Evolutionary conservation across 768 basidiomycete genomes (phyloP), one percentile per base, ranked within the genome.

Genomic region (Mycena alexandri): DNA sequence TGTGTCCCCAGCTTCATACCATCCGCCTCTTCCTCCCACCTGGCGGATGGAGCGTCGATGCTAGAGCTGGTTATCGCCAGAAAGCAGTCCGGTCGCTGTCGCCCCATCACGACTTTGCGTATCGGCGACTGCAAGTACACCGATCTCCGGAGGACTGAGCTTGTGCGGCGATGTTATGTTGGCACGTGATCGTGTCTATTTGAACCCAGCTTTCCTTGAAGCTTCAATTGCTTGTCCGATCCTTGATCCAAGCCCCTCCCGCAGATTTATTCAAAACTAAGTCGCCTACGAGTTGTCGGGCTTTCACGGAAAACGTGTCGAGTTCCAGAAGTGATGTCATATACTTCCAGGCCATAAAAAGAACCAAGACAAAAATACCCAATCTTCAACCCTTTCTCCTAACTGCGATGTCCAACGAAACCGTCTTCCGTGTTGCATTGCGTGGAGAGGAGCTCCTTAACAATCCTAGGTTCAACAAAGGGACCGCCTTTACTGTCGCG

Each of bases 401-500:
- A 7, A 17, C 48, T 25, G 6, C 29, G 54, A 71, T 67, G 63
- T 13, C 50, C 22, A 24, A 14, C 57, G 38, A 58, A 25, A 69
- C 72, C 22, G 61, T 75, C 33, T 74, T 79, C 41, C 82, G 78
- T 38, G 79, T 92, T 50, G 84, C 89, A 22, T 79, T 93, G 17
- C 85, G 85, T 36, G 92, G 93, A 11, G 83, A 88, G 5, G 81
- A 82, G 4, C 74, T 95, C 25, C 85, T 95, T 58, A 85, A 84
- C 21, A 86, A 82, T 50, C 90, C 93, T 0, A 84, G 87, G 14
- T 90, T 87, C 78, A 92, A 92, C 83, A 93, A 93, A 78, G 95
- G 95, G 17, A 93, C 90, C 10, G 93, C 86, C 1, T 96, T 95
- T 79, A 87, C 89, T 0, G 53, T 73, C 10, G 75, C 83, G 12